phyloP scores from a whole-genome alignment of 2,329 filamentous ascomycete genomes.

The Fusarium papillatum region DNA sequence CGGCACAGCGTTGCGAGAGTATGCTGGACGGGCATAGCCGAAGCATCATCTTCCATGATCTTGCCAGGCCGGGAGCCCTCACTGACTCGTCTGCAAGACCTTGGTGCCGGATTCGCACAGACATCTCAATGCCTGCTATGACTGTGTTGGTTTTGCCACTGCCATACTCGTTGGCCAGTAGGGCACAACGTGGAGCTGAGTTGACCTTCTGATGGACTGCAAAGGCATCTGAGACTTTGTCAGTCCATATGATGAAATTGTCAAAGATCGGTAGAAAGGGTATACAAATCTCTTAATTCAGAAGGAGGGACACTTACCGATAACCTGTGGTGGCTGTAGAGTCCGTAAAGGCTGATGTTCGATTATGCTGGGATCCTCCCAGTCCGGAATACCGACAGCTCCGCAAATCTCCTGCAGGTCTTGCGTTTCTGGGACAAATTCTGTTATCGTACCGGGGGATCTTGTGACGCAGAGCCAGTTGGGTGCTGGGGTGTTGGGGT shows the following conservation, averaged over 20 bases:
- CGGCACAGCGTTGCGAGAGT: background rate
- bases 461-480: background rate
- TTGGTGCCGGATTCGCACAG: background rate
- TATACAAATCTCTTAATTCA: background rate
- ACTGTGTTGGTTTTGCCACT: background rate
- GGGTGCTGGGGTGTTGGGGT: no score
- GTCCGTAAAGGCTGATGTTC: background rate
- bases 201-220: background rate
- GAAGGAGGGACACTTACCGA: background rate
- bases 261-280: background rate
- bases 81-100: background rate
- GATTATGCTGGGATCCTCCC: background rate
- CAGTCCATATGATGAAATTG: background rate
- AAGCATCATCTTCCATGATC: background rate
- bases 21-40: background rate
- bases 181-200: background rate
- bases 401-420: background rate
- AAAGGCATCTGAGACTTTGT: background rate
- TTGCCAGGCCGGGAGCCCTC: background rate
- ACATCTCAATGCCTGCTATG: background rate
- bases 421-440: background rate
- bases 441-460: background rate
- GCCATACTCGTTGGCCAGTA: background rate
- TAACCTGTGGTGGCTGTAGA: background rate
- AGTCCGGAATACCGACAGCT: background rate